Percentiles rank a stretch among this genome's conserved stretches.
These are phyloP conservation scores for Hylodesmum podocarpum DNA, from an alignment of 306 rosid genomes.

Conservation along the genomic window DNA sequence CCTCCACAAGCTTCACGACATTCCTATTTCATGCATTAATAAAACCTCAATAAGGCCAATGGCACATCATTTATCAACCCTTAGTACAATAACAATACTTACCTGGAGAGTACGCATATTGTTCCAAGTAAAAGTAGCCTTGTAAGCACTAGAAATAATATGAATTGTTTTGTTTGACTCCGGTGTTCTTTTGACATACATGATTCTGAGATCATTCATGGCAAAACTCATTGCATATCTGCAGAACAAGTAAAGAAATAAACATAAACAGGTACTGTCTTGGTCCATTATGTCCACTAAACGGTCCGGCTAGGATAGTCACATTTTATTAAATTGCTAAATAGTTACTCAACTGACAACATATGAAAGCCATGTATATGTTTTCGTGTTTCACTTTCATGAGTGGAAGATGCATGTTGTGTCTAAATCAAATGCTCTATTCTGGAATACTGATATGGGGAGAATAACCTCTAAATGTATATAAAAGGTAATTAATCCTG, in stretches of 20 bases:
- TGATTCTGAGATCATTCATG: constrained; percentile 63
- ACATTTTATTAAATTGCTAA: constrained; percentile 3
- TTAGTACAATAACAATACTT: constrained; percentile 17
- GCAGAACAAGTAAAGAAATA: constrained; percentile 29
- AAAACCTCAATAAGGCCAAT: constrained; percentile 12
- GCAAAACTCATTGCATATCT: constrained; percentile 92
- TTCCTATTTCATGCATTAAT: constrained; percentile 55
- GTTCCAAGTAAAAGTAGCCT: constrained; percentile 88
- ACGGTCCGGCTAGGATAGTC: not conserved
- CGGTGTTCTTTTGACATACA: constrained; percentile 69
- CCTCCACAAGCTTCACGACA: constrained; percentile 98
- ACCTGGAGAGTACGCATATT: constrained; percentile 92
- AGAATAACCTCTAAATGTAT: not conserved
- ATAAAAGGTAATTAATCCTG: not conserved
- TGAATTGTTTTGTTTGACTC: constrained; percentile 72
- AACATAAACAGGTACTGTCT: constrained; percentile 5
- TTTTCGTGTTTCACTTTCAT: not conserved
- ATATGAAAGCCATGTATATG: not conserved
- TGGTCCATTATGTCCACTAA: constrained; percentile 2
- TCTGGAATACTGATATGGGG: not conserved
- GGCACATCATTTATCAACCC: constrained; percentile 8
- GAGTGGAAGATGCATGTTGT: not conserved
- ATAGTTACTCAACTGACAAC: not conserved
- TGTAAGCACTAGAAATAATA: constrained; percentile 88
- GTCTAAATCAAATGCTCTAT: constrained; percentile 22